Percentiles rank a stretch among this genome's conserved stretches.
These are phyloP conservation scores for Ophiostoma ips DNA, from an alignment of 2,329 filamentous ascomycete genomes.

Conservation along the genomic window DNA sequence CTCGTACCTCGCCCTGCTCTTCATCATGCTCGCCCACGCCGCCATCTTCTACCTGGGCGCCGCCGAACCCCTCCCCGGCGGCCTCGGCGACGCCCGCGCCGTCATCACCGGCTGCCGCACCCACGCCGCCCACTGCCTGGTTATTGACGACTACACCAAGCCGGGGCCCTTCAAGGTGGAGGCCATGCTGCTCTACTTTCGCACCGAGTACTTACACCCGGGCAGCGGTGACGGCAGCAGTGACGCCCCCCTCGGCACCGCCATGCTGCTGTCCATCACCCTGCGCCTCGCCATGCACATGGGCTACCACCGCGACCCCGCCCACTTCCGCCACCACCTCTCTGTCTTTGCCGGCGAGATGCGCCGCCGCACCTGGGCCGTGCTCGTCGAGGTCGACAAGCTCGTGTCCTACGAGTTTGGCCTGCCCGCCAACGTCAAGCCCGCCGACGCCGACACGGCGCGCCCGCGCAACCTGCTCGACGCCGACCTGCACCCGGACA, in stretches of 20 bases:
- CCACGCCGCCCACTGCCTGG: conserved; percentile 18
- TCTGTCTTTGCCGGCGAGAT: conserved; percentile 38
- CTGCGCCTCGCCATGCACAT: conserved; percentile 18
- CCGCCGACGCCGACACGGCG: conserved; percentile 31
- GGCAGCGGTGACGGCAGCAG: too few relatives aligned
- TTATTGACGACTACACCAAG: conserved; percentile 20
- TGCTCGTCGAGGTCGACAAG: conserved; percentile 32
- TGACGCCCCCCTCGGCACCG: conserved; percentile 16
- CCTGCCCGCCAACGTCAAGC: conserved; percentile 34
- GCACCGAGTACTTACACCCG: conserved; percentile 17
- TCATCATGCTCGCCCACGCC: conserved; percentile 19
- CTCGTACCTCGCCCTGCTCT: conserved; percentile 19
- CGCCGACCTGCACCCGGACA: conserved; percentile 36
- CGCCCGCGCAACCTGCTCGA: conserved; percentile 33
- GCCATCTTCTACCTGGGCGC: conserved; percentile 16
- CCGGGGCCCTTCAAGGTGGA: conserved; percentile 18
- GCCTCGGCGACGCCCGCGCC: conserved; percentile 12
- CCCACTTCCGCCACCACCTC: conserved; percentile 24
- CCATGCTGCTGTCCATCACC: conserved; percentile 17
- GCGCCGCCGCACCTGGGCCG: conserved; percentile 33
- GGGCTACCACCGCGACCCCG: conserved; percentile 36
- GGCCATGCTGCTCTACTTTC: conserved; percentile 18
- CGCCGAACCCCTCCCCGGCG: conserved; percentile 13
- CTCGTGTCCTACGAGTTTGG: conserved; percentile 39
- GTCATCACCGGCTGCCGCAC: conserved; percentile 16